Base-by-base conservation (phyloP, 306 rosid genomes). In the Cucurbita moschata region DNA sequence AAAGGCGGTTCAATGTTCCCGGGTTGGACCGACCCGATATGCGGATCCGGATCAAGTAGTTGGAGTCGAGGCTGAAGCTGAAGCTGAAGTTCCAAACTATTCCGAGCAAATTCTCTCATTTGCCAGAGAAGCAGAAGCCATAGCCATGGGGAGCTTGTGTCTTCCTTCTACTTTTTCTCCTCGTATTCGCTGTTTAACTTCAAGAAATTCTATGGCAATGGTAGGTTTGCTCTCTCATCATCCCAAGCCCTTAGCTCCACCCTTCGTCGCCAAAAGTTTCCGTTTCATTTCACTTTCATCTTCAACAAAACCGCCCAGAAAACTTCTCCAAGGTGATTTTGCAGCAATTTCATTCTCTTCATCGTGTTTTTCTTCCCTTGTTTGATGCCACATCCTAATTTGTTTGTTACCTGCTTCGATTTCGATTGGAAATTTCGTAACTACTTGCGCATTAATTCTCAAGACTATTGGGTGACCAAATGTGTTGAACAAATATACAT, bases 311-410 rank as follows among this genome's bases (percentile, higher is more conserved):
- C 77, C 72, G 47, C 79, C 77, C 77, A 74, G 78, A 35, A 88
- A 80, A 26, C 72, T 76, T 26, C 79, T 86, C 73, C 92, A 90
- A 86, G 97, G 97, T 91, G 66, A 80, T 44, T 72, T 73, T 55
- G 58, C 50, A 16, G 0, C 72, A 16, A 40, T 2, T n/a, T 7
- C 10, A 14, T 58, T 10, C 35, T 16, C 54, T 23, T 8, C 0
- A 0, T 59, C 59, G 4, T 35, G 10, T 54, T 66, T 49, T 13
- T 59, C 4, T 54, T 42, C 19, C 11, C 40, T 11, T 51, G 39
- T 71, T 43, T 71, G 76, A 4, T 63, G n/a, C 2, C 30, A 44
- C 44, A 44, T 66, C 18, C 55, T 2, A 30, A 5, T 66, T 21
- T 19, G 3, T 19, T 44, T 21, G 35, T 66, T 44, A 44, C 40